Base-by-base conservation (phyloP, 805 yeast genomes). In the Kluyveromyces wickerhamii region DNA sequence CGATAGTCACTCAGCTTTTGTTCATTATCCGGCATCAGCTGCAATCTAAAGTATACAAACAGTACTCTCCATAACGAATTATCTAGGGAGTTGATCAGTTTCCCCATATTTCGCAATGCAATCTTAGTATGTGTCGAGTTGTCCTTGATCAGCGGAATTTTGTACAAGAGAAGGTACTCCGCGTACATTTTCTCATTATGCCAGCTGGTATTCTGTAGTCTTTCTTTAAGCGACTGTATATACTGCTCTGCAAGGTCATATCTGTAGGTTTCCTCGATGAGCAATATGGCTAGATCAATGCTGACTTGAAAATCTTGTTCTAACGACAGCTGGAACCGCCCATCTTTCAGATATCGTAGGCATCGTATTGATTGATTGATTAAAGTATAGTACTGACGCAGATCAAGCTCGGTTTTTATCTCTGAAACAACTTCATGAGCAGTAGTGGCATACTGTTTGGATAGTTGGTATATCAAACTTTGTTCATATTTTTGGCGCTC, bases 341-440 rank as follows among this genome's bases (percentile, higher is more conserved):
- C 33, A 24, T 40, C 14, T 23, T 45, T 45, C 21, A 49, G 18
- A 30, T 42, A 29, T 14, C 33, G 38, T 22, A 59, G 40, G 8
- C 52, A 40, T 19, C 36, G 39, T 1, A 62, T 40, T 2, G 60
- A 35, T 38, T 56, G 49, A 10, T 49, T 45, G 1, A 61, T 47
- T 32, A 64, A 35, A 3, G 59, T 45, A 38, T 47, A 57, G 35
- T 60, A 61, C 40, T 60, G 60, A n/a, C 36, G 30, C 29, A 60
- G 28, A 14, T 55, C 48, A 4, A 29, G 27, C 17, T 51, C 51
- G 16, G 47, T 37, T 7, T 31, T 18, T 5, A 58, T 42, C 9
- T 27, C 36, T 8, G 23, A 24, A 3, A 49, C 42, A 10, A 30
- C 21, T 15, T 22, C 18, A 20, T 47, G 43, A 2, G 63, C 62